Evolutionary conservation across 371 early-diverging fungal genomes (phyloP), one percentile per base, ranked within the genome.

Genomic region (Amoeboaphelidium protococcarum): DNA sequence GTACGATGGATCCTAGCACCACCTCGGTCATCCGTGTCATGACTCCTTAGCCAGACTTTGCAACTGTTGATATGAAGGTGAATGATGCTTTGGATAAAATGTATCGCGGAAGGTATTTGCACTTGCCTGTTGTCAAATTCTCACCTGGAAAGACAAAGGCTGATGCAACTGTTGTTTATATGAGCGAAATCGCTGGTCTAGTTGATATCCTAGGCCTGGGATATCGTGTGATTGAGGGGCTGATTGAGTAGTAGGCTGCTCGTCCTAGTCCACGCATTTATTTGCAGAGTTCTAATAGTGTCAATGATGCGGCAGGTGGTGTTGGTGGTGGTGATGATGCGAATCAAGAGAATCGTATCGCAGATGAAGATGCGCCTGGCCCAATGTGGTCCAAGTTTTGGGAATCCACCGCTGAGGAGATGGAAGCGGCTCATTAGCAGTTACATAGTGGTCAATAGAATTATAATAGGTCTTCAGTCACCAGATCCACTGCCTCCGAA

Each of bases 11-110:
- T 56, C 90, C 92, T 42, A 68, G 68, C 49, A 82, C 67, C 22
- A 90, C 91, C 54, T 77, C 80, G 27, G 89, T 91, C 41, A 80
- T 88, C 25, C 77, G 90, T 50, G 89, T 91, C n/a, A 89, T 94
- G 92, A 95, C 95, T 0, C 92, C 92, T 47, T 87, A 92, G 51
- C 95, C 95, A 4, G 94, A 95, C 63, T 80, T 82, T n/a, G 84
- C 87, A 1, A 54, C 68, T 40, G 68, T 79, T 13, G 63, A 73
- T 24, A 80, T 80, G 25, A 73, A 83, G 45, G 81, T 92, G 50
- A 59, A 91, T 49, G 90, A 90, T 26, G 95, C 89, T 2, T 68
- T 95, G 50, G 82, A 82, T 59, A 85, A 82, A 60, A 82, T 95
- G 78, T 76, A 95, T 61, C 74, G 78, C 79, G 83, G 87, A 2